These are phyloP conservation scores for Ustilago trichophora DNA, from an alignment of 1,284 basidiomycete genomes.

Conservation along the genomic window DNA sequence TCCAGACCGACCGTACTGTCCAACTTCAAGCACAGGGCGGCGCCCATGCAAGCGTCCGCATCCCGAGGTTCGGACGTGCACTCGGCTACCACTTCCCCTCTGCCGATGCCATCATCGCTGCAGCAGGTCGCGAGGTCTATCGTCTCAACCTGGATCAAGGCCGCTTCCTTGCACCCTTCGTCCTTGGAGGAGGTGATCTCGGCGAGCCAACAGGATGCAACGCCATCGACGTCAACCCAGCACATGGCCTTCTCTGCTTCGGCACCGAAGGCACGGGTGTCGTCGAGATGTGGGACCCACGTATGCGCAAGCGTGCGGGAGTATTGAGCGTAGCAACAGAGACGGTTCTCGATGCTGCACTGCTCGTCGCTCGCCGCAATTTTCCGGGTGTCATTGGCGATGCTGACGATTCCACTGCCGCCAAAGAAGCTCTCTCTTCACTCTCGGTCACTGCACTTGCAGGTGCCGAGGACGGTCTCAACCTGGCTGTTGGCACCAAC, in stretches of 20 bases:
- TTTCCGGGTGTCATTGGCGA: constrained; percentile 60
- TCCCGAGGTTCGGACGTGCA: constrained; percentile 91
- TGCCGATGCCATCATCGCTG: constrained; percentile 80
- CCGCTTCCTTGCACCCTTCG: constrained; percentile 73
- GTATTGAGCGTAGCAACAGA: constrained; percentile 78
- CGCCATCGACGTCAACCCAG: constrained; percentile 89
- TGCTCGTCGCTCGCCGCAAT: constrained; percentile 66
- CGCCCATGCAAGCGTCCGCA: constrained; percentile 88
- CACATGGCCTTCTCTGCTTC: constrained; percentile 89
- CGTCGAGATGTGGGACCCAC: constrained; percentile 95
- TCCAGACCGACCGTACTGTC: constrained; percentile 93
- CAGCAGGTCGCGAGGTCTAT: constrained; percentile 85
- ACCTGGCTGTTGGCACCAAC: constrained; percentile 91
- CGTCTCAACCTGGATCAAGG: constrained; percentile 96
- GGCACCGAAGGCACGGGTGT: constrained; percentile 81
- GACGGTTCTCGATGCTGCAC: constrained; percentile 59
- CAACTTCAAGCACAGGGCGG: constrained; percentile 95
- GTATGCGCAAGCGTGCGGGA: constrained; percentile 81
- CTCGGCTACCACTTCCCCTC: constrained; percentile 88
- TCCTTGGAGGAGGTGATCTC: constrained; percentile 65
- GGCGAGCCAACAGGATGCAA: constrained; percentile 80
- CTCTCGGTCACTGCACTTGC: constrained; percentile 82
- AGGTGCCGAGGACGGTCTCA: constrained; percentile 82
- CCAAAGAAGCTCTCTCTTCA: constrained; percentile 59
- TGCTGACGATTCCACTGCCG: constrained; percentile 54